Conservation (phyloP, 768 basidiomycete genomes). For the Heimioporus sp. region DNA sequence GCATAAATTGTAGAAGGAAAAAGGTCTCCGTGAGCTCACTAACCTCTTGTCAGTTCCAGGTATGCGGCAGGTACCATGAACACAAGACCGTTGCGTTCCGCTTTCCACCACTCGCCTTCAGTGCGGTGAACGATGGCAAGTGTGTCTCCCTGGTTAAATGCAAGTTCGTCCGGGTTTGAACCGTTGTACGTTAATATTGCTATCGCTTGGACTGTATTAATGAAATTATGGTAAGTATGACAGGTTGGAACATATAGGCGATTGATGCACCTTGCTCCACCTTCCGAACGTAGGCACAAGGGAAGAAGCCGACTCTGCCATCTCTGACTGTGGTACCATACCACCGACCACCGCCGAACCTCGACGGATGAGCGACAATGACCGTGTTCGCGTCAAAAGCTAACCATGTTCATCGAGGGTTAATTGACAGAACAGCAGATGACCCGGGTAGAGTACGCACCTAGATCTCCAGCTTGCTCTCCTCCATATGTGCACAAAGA, state of each 20-base stretch:
- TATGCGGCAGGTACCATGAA: constrained; percentile 93
- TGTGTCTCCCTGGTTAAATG: constrained; percentile 78
- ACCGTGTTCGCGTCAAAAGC: constrained; percentile 83
- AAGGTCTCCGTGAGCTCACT: constrained; percentile 53
- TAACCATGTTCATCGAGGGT: constrained; percentile 26
- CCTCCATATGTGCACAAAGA: constrained; percentile 84
- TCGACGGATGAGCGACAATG: constrained; percentile 81
- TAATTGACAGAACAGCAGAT: neutral
- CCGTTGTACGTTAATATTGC: constrained; percentile 80
- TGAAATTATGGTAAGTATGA: neutral
- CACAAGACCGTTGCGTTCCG: constrained; percentile 80
- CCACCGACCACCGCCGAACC: constrained; percentile 90
- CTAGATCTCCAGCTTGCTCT: constrained; percentile 84
- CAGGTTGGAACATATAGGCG: neutral
- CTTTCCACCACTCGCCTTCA: constrained; percentile 96
- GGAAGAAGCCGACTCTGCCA: constrained; percentile 84
- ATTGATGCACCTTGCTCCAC: constrained; percentile 52
- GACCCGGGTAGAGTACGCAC: constrained; percentile 42
- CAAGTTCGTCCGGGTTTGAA: constrained; percentile 73
- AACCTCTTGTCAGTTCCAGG: constrained; percentile 84
- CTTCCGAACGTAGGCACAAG: constrained; percentile 80
- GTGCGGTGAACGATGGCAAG: constrained; percentile 77
- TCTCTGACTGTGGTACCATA: constrained; percentile 68
- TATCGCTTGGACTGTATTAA: constrained; percentile 57
- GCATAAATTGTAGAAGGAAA: constrained; percentile 41